Evolutionary conservation across 805 yeast species (phyloP), one percentile per base, ranked within the genome.

Genomic region (Brettanomyces custersianus): DNA sequence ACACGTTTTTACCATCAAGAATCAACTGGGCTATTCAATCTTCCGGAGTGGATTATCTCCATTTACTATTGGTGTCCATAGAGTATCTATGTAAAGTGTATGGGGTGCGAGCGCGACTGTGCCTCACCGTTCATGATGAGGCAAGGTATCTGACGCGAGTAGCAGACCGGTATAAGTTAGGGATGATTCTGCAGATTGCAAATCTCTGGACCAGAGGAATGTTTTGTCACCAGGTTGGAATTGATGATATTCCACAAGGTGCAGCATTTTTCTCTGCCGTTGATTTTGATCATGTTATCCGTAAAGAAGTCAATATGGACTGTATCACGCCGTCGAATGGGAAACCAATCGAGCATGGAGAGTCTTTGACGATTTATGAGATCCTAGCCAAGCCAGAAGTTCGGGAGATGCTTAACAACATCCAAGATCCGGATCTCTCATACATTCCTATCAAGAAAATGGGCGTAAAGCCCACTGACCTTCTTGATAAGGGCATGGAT

Each of bases 1-100:
- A 73, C 42, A 63, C 75, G 1, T 92, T 80, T 53, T 60, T 92
- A 44, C 92, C 98, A 0, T 86, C 96, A 2, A 62, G 99, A 49
- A 80, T 88, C 43, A 92, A 92, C 51, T 92, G 99, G 99, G 85
- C 96, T 1, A 92, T 92, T 52, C 99, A 92, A 56, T 85, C 96
- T 17, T 85, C 96, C 2, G 99, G 98, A 25, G 99, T 94, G 15
- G 98, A 92, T 55, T 92, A 94, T 51, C 65, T 92, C 35, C 99
- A 92, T 54, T 55, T 92, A 28, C 56, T 92, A 40, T 68, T 90
- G 33, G 73, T 86, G 4, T 74, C 95, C 0, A 88, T 94, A 96
- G 83, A 85, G 39, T 85, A 87, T 48, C 64, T 92, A 46, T 65
- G 73, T 28, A 67, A 73, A 27, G 70, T 66, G 41, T 90, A 76